A percentile compares a stretch with the other conserved stretches of the same genome.
phyloP scores from a whole-genome alignment of 495 filamentous ascomycete species.

The Penicillium parvum region DNA sequence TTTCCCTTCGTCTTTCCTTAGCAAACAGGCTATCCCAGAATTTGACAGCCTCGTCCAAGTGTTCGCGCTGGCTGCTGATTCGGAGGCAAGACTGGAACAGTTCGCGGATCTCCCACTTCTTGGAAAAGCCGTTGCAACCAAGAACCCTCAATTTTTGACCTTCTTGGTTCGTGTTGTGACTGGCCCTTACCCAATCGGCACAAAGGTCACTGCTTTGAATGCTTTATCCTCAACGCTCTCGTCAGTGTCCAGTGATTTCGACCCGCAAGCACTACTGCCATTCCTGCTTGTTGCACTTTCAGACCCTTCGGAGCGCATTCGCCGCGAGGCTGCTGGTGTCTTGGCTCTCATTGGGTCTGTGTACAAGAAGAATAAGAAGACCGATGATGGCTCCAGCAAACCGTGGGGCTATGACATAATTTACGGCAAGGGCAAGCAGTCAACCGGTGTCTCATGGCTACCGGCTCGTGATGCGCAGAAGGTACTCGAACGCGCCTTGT shows the following conservation, averaged over 20 bases:
- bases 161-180: slow-evolving; percentile 77
- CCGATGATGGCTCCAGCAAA: slow-evolving; percentile 23
- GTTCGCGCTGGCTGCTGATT: slow-evolving; percentile 56
- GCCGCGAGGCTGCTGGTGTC: slow-evolving; percentile 67
- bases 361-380: slow-evolving; percentile 43
- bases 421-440: slow-evolving; percentile 51
- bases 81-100: slow-evolving; percentile 43
- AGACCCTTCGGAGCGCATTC: slow-evolving; percentile 68
- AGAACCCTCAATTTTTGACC: slow-evolving; percentile 63
- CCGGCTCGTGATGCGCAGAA: slow-evolving; percentile 49
- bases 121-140: slow-evolving; percentile 47
- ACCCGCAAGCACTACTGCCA: slow-evolving; percentile 73
- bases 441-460: slow-evolving; percentile 55
- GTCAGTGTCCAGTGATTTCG: slow-evolving; percentile 47
- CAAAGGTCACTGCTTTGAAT: slow-evolving; percentile 62
- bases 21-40: slow-evolving; percentile 30
- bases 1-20: slow-evolving; percentile 35
- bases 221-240: slow-evolving; percentile 51
- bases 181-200: slow-evolving; percentile 60
- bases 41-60: slow-evolving; percentile 57
- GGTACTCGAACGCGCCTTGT: slow-evolving; percentile 58
- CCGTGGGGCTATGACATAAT: slow-evolving; percentile 52
- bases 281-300: slow-evolving; percentile 69
- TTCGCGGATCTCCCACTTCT: slow-evolving; percentile 59
- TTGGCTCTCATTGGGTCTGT: slow-evolving; percentile 43